These are phyloP conservation scores for Purshia tridentata DNA, from an alignment of 306 rosid genomes.

Conservation along the genomic window DNA sequence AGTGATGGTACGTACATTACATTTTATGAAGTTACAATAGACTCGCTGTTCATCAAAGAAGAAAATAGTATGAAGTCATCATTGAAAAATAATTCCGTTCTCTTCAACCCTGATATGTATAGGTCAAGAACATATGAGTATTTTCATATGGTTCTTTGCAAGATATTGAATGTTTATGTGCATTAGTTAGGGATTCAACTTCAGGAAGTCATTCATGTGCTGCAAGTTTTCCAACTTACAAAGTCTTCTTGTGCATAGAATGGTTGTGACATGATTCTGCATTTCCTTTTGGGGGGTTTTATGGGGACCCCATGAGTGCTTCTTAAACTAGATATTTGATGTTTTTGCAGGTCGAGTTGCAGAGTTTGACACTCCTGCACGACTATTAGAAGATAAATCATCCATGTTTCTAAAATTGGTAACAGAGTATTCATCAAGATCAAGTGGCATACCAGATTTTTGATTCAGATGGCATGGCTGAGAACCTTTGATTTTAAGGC, in stretches of 20 bases:
- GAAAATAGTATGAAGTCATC: not conserved
- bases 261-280: not conserved
- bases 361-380: slow-evolving; percentile 73
- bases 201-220: not conserved
- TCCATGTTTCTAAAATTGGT: slow-evolving; percentile 92
- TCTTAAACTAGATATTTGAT: slow-evolving; percentile 20
- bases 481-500: slow-evolving; percentile 26
- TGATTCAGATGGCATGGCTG: slow-evolving; percentile 39
- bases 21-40: not conserved
- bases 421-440: slow-evolving; percentile 73
- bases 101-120: not conserved
- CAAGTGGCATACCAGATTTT: slow-evolving; percentile 63
- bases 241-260: slow-evolving; percentile 2
- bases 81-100: not conserved
- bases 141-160: not conserved
- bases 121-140: not conserved
- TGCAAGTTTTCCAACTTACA: not conserved
- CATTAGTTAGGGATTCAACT: not conserved
- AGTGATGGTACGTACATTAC: slow-evolving; percentile 68
- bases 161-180: not conserved
- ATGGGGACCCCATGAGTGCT: not conserved
- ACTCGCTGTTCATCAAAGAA: not conserved
- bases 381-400: slow-evolving; percentile 78
- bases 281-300: not conserved
- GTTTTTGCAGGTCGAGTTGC: slow-evolving; percentile 71